Percentiles rank a stretch among this genome's conserved stretches.
Evolutionary conservation across 768 basidiomycete species (phyloP).

Genomic region (Calvatia gigantea): DNA sequence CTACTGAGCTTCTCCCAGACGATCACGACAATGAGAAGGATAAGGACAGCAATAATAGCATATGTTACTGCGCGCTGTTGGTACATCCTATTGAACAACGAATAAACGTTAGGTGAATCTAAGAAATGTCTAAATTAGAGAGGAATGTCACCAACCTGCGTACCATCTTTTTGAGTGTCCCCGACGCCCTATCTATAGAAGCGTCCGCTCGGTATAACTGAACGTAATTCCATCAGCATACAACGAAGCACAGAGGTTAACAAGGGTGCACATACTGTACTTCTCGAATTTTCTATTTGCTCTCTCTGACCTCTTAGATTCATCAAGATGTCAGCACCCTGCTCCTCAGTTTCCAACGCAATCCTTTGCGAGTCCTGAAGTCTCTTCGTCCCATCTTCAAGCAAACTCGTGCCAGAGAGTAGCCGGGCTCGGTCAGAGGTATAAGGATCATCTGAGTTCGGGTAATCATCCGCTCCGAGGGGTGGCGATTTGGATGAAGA

Average conservation of each 20-base stretch:
- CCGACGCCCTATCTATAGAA: conserved; percentile 87
- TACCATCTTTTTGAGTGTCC: conserved; percentile 94
- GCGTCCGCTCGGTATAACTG: conserved; percentile 85
- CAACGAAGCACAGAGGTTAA: background rate
- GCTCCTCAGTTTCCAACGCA: conserved; percentile 93
- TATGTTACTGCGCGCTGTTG: conserved; percentile 89
- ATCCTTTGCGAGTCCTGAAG: conserved; percentile 89
- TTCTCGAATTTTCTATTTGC: conserved; percentile 89
- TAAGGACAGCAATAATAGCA: conserved; percentile 80
- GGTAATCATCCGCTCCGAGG: conserved; percentile 26
- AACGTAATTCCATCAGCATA: background rate
- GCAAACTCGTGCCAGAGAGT: conserved; percentile 68
- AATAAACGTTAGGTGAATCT: conserved; percentile 30
- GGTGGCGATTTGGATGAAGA: conserved; percentile 34
- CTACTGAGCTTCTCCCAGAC: conserved; percentile 72
- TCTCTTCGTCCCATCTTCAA: conserved; percentile 83
- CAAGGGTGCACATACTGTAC: conserved; percentile 56
- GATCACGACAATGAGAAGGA: conserved; percentile 79
- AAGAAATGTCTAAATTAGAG: conserved; percentile 17
- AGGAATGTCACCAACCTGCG: conserved; percentile 62
- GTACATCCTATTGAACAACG: conserved; percentile 77
- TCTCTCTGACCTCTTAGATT: conserved; percentile 87
- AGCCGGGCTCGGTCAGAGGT: conserved; percentile 76
- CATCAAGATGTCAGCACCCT: conserved; percentile 88
- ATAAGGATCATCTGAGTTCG: conserved; percentile 78